Evolutionary conservation across 208 protist genomes (phyloP), one percentile per base, ranked within the genome.

Genomic region (Tritrichomonas foetus): DNA sequence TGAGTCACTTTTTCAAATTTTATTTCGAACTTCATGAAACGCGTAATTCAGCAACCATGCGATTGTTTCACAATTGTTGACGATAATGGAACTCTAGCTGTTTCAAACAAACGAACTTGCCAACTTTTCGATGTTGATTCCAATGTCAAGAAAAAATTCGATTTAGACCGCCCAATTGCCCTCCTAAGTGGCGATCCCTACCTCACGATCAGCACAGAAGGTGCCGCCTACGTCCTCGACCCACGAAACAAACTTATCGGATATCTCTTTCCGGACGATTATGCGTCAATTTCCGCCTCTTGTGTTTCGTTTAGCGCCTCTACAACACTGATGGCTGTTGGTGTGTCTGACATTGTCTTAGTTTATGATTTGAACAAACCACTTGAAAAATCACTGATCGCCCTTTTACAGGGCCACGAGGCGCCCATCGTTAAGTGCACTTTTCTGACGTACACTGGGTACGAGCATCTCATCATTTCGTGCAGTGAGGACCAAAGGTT

Each of bases 401-500:
- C 78, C 14, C 13, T 57, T 11, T 36, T 89, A 33, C 41, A 89
- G 57, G 78, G 78, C 9, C 78, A 89, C 30, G 78, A 89, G 39
- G 78, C 41, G 16, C 33, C 20, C 20, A 39, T 89, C 22, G 41
- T 57, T 22, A 89, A 89, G 44, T 89, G 78, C 30, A 20, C 78
- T 20, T 89, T 89, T 47, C 33, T 89, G n/a, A 89, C 78, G 20
- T 89, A 89, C 27, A 20, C 44, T n/a, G 47, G 78, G 13, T 89
- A 89, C 47, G 78, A 89, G 47, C 78, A 89, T 30, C 41, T 89
- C 3, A 25, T 89, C 1, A 57, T 89, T 89, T 57, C 47, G 14
- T 89, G 78, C 30, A 57, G 78, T 89, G 78, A 89, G 57, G 78
- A 89, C 30, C 33, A 30, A 8, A 53, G 78, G 33, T 89, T 89